Base-by-base conservation (phyloP, 2,329 filamentous ascomycete genomes). In the Aspergillus fumigatus region DNA sequence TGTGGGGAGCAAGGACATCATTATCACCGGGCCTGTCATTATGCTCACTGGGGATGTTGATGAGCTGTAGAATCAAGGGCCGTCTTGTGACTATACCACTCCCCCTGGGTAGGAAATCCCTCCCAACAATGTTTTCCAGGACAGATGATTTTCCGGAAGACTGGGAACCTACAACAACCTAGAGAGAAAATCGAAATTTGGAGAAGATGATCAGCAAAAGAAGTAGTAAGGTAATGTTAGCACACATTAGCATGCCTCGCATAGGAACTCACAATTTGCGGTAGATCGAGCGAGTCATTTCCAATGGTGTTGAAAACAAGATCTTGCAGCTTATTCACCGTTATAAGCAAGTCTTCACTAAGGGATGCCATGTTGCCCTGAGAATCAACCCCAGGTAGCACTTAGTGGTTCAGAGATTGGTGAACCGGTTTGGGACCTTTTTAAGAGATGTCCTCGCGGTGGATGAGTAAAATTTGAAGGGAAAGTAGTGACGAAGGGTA, bases 281-380 rank as follows among this genome's bases (percentile, higher is more conserved):
- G 94, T 56, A 99, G 81, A 77, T 99, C 94, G 59, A 99, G 84
- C 53, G 93, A 97, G 77, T 99, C 94, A 80, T 92, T 97, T 77
- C 94, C 94, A 76, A 99, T 99, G 66, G 94, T 99, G 80, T 99
- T 99, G 82, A 99, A 99, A 71, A 99, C 94, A 71, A 99, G 80
- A 77, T 97, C 94, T 78, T 99, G 94, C 70, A 99, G 83, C 82
- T 96, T 96, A 82, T 99, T 99, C 79, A 99, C 94, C 63, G 92
- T 95, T 67, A 85, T 86, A 74, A 99, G 85, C 77, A 99, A 82
- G 78, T 99, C 92, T 77, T 99, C 94, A 72, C 94, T 93, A 69
- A 99, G 87, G 70, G 93, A 87, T 73, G 94, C 89, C 94, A 97
- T 99, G n/a, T 62, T 73, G 53, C 43, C 10, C 43, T 25, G 21